A percentile compares a stretch with the other conserved stretches of the same genome.
These are phyloP conservation scores for Ettlia oleoabundans DNA, from an alignment of 139 green algal genomes.

Conservation along the genomic window DNA sequence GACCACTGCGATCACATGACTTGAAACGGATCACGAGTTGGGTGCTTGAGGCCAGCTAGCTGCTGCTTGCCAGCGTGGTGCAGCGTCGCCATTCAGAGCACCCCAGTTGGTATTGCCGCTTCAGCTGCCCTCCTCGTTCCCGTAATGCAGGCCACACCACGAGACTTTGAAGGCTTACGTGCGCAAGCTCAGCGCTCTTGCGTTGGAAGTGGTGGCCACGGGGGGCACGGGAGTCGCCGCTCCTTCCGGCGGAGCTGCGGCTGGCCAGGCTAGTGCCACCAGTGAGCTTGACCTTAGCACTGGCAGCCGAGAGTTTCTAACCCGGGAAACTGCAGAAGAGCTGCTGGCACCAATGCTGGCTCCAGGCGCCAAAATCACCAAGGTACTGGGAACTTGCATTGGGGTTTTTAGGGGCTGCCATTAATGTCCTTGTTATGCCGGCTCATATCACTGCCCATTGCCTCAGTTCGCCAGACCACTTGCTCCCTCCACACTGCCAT, in stretches of 20 bases:
- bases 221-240: background rate
- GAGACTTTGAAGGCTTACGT: slow-evolving; percentile 54
- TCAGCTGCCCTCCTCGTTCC: background rate
- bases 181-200: slow-evolving; percentile 75
- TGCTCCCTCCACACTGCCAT: no score
- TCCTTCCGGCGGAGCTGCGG: background rate
- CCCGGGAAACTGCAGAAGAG: slow-evolving; percentile 68
- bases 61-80: no score
- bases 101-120: background rate
- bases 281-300: slow-evolving; percentile 76
- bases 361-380: slow-evolving; percentile 56
- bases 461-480: no score
- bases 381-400: no score
- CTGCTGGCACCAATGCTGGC: slow-evolving; percentile 75
- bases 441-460: no score
- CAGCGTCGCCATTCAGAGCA: background rate
- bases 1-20: no score
- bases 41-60: no score
- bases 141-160: slow-evolving; percentile 44
- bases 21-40: no score
- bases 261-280: background rate
- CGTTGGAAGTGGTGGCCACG: slow-evolving; percentile 62
- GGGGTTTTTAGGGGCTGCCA: no score
- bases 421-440: no score
- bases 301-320: slow-evolving; percentile 89